Evolutionary conservation across 2,329 filamentous ascomycete genomes (phyloP).

Genomic region (Cercospora nicotianae): DNA sequence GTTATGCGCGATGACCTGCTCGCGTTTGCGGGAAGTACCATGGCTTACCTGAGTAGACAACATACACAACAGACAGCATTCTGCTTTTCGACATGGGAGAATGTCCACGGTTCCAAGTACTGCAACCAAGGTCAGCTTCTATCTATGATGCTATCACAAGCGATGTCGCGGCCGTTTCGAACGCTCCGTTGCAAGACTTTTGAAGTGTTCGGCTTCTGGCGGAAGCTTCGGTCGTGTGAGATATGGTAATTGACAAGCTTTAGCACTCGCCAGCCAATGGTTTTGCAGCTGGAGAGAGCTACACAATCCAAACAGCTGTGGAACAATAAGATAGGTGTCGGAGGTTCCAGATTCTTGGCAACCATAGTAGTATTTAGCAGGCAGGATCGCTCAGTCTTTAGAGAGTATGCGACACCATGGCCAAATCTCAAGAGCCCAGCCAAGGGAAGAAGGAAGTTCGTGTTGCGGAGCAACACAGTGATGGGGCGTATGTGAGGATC

Average conservation of each 20-base stretch:
- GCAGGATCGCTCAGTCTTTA: not conserved
- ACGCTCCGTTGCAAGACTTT: not conserved
- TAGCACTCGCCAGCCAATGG: not conserved
- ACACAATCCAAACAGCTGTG: not conserved
- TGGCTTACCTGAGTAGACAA: not conserved
- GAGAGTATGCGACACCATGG: not conserved
- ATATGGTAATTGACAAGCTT: not conserved
- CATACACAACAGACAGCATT: not conserved
- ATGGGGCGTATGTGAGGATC: constrained; percentile 1
- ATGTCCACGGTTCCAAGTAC: not conserved
- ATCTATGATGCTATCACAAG: not conserved
- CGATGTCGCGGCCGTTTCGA: not conserved
- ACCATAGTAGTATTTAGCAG: not conserved
- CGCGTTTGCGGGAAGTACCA: not conserved
- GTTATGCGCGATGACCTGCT: not conserved
- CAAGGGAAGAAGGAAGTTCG: not conserved
- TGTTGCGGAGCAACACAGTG: not conserved
- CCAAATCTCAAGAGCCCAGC: not conserved
- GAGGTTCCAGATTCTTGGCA: not conserved
- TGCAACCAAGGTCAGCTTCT: not conserved
- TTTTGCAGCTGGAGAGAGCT: not conserved
- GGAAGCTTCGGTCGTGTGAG: not conserved
- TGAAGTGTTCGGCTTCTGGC: not conserved
- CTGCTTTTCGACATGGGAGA: not conserved
- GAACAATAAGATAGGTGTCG: not conserved